Conservation (phyloP, 805 yeast genomes). For the Sugiyamaella mastotermitis region DNA sequence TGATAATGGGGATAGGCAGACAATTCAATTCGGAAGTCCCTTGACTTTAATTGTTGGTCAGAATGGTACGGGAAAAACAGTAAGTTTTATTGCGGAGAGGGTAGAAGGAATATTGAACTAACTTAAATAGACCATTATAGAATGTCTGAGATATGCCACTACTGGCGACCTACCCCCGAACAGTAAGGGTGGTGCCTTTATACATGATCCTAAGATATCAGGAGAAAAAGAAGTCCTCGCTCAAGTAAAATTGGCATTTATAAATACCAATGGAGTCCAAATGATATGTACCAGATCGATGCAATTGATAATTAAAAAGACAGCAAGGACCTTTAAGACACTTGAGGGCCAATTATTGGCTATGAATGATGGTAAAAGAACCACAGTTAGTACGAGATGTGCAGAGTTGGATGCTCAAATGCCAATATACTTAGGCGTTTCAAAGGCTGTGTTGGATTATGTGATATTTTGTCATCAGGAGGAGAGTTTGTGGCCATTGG, state of each 20-base stretch:
- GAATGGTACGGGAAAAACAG: conserved; percentile 93
- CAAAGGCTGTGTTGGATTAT: conserved; percentile 79
- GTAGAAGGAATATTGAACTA: not conserved
- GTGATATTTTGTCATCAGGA: conserved; percentile 98
- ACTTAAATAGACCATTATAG: conserved; percentile 62
- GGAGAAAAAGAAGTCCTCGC: conserved; percentile 77
- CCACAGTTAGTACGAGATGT: conserved; percentile 72
- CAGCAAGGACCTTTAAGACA: conserved; percentile 74
- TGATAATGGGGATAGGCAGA: conserved; percentile 75
- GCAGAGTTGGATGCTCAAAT: conserved; percentile 78
- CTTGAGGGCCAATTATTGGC: conserved; percentile 81
- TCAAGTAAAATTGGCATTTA: conserved; percentile 83
- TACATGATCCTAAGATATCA: conserved; percentile 73
- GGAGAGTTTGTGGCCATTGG: conserved; percentile 90
- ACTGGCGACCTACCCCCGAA: conserved; percentile 97
- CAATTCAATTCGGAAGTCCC: conserved; percentile 85
- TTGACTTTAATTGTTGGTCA: conserved; percentile 91
- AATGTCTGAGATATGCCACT: conserved; percentile 87
- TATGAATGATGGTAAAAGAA: conserved; percentile 45
- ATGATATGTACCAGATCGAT: conserved; percentile 86
- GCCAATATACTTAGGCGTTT: conserved; percentile 81
- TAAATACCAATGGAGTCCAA: conserved; percentile 60
- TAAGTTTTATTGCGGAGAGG: conserved; percentile 16
- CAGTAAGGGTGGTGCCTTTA: conserved; percentile 91
- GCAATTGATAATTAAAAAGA: conserved; percentile 61